Evolutionary conservation across 192 early-diverging fungal species (phyloP), one percentile per base, ranked within the genome.

Genomic region (Kappamyces sp.): DNA sequence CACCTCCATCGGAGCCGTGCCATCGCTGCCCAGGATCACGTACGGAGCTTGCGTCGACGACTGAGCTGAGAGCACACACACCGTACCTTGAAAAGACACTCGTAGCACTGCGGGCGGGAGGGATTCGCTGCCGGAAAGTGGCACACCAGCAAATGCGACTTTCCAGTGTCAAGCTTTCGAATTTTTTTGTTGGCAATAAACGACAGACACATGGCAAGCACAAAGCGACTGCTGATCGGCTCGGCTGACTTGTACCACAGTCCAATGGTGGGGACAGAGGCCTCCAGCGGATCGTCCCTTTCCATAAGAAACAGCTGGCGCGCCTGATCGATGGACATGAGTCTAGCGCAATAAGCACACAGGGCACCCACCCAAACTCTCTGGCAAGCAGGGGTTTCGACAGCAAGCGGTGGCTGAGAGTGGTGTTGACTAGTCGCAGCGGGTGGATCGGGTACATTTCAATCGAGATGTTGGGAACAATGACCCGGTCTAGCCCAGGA

Each of bases 381-480:
- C 9, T 10, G 9, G 37, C 6, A 44, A 31, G n/a, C n/a, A n/a
- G n/a, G n/a, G n/a, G 44, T 2, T 34, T 43, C 46, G 54, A 15
- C 3, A 55, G 31, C 33, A 55, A 13, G 15, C 32, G 41, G 37
- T 34, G 33, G 6, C 41, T 44, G 23, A 55, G 32, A 3, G 23
- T 43, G 12, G 54, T 55, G 46, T 55, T 55, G 6, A 55, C 54
- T 12, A 55, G 5, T 43, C 54, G 3, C 23, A 55, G 41, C 46
- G 54, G 54, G 46, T 55, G 33, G 8, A 55, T 40, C 41, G 54
- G 54, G 32, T 55, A 55, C 4, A 55, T 39, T 55, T 55, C 54
- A 2, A 55, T 3, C 10, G 2, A 33, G 5, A 55, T 44, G 7
- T 15, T 44, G 12, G 54, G 54, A 40, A 55, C 33, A 31, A 40